A percentile compares a stretch with the other conserved stretches of the same genome.
These are phyloP conservation scores for Linderniella brevidens DNA, from an alignment of 257 asterid genomes.

Conservation along the genomic window DNA sequence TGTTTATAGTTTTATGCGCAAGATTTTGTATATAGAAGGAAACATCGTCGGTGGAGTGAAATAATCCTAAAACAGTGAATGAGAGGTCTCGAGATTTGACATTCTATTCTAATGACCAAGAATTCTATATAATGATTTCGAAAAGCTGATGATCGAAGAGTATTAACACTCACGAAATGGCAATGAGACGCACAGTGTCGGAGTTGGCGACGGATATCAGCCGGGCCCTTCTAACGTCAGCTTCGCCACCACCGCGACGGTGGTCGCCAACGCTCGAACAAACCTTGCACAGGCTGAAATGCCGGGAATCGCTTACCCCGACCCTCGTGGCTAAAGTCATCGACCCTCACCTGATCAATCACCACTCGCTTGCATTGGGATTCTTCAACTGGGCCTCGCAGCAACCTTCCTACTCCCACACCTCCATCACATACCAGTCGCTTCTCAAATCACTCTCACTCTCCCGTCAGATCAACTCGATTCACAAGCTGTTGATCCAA, in stretches of 20 bases:
- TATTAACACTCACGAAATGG: no score
- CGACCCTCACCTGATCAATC: slow-evolving; percentile 72
- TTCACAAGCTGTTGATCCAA: slow-evolving; percentile 47
- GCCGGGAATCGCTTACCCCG: slow-evolving; percentile 57
- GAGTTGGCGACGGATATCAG: slow-evolving; percentile 45
- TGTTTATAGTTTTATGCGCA: no score
- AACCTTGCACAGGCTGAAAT: slow-evolving; percentile 48
- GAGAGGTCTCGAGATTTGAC: no score
- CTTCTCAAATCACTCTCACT: slow-evolving; percentile 57
- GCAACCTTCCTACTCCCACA: slow-evolving; percentile 74
- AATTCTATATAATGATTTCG: no score
- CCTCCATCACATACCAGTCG: slow-evolving; percentile 45
- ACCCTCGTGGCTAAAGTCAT: slow-evolving; percentile 57
- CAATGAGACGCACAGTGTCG: slow-evolving; percentile 27
- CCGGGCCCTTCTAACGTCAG: slow-evolving; percentile 40
- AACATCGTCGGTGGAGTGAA: no score
- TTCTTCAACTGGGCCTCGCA: slow-evolving; percentile 97
- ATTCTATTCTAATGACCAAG: no score
- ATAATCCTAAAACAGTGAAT: no score
- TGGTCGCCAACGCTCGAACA: slow-evolving; percentile 75
- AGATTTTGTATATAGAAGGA: no score
- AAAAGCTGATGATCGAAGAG: no score
- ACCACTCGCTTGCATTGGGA: slow-evolving; percentile 65
- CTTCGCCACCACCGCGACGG: slow-evolving; percentile 16
- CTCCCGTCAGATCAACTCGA: slow-evolving; percentile 44